A percentile compares a stretch with the other conserved stretches of the same genome.
Conservation (phyloP, 2,329 filamentous ascomycete species). For the Fusarium falciforme region DNA sequence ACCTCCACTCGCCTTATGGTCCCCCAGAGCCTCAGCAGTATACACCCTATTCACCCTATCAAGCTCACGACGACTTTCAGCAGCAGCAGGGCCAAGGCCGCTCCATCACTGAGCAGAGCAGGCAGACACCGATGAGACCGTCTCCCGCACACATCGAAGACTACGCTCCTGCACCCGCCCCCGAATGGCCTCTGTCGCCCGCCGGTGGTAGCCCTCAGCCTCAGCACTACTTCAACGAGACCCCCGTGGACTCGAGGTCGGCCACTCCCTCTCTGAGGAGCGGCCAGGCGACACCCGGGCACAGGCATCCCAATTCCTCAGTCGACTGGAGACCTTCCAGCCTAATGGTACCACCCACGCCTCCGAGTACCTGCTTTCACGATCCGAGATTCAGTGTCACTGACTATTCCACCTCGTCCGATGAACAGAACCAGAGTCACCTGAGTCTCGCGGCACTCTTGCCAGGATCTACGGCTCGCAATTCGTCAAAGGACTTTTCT, state of each 20-base stretch:
- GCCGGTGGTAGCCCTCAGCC: slow-evolving; percentile 36
- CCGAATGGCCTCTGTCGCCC: slow-evolving; percentile 42
- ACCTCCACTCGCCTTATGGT: slow-evolving; percentile 38
- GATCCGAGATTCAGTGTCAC: slow-evolving; percentile 27
- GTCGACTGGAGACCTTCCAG: slow-evolving; percentile 46
- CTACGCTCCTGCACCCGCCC: slow-evolving; percentile 32
- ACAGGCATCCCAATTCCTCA: slow-evolving; percentile 39
- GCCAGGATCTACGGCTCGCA: slow-evolving; percentile 45
- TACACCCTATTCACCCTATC: slow-evolving; percentile 35
- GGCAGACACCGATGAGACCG: slow-evolving; percentile 27
- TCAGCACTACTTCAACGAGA: slow-evolving; percentile 39
- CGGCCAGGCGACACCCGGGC: slow-evolving; percentile 39
- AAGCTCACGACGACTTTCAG: slow-evolving; percentile 40
- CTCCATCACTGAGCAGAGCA: slow-evolving; percentile 39
- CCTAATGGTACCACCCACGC: slow-evolving; percentile 40
- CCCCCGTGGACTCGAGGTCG: slow-evolving; percentile 41
- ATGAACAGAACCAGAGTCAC: slow-evolving; percentile 55
- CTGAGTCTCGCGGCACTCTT: slow-evolving; percentile 55
- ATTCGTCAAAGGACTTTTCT: slow-evolving; percentile 45
- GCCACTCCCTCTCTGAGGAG: slow-evolving; percentile 43
- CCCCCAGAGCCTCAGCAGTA: slow-evolving; percentile 25
- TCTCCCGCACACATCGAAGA: slow-evolving; percentile 38
- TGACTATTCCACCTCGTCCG: slow-evolving; percentile 31
- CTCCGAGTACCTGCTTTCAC: slow-evolving; percentile 24
- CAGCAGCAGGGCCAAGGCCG: slow-evolving; percentile 22